These are phyloP conservation scores for Nidularia pulvinata DNA, from an alignment of 768 basidiomycete species.

Conservation along the genomic window DNA sequence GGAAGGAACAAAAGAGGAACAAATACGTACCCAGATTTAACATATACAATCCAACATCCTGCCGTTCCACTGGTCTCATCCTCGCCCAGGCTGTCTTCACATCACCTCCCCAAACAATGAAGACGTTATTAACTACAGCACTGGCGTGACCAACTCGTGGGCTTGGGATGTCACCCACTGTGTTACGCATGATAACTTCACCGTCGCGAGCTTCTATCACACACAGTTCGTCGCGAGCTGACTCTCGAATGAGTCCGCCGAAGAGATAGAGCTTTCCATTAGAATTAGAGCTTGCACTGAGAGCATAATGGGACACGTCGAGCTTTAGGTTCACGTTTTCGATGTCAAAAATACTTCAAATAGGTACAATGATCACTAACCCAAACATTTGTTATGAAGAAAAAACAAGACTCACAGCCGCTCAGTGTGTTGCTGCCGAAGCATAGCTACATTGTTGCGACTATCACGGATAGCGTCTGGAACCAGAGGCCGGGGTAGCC, in stretches of 20 bases:
- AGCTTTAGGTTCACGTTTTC: too few species aligned
- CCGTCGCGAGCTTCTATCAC: conserved; percentile 82
- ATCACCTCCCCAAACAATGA: conserved; percentile 99
- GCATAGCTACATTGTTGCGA: conserved; percentile 26
- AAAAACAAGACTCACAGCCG: too few species aligned
- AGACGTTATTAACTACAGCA: conserved; percentile 92
- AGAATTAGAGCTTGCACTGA: conserved; percentile 73
- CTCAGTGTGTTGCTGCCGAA: conserved; percentile 57
- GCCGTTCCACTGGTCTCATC: conserved; percentile 63
- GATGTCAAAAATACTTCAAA: too few species aligned
- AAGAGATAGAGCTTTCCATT: conserved; percentile 94
- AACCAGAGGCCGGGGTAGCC: conserved; percentile 54
- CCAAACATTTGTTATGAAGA: too few species aligned
- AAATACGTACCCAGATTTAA: conserved; percentile 82
- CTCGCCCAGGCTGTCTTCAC: conserved; percentile 73
- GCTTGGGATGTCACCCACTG: conserved; percentile 84
- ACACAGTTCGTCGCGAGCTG: conserved; percentile 91
- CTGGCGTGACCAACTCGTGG: conserved; percentile 96
- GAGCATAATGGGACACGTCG: too few species aligned
- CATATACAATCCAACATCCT: conserved; percentile 93
- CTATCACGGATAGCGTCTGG: conserved; percentile 19
- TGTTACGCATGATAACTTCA: conserved; percentile 81
- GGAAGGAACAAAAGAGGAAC: not conserved
- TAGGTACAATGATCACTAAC: too few species aligned
- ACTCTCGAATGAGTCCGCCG: conserved; percentile 93